Evolutionary conservation across 495 filamentous ascomycete genomes (phyloP).

Genomic region (Xanthoparmelia taractica): DNA sequence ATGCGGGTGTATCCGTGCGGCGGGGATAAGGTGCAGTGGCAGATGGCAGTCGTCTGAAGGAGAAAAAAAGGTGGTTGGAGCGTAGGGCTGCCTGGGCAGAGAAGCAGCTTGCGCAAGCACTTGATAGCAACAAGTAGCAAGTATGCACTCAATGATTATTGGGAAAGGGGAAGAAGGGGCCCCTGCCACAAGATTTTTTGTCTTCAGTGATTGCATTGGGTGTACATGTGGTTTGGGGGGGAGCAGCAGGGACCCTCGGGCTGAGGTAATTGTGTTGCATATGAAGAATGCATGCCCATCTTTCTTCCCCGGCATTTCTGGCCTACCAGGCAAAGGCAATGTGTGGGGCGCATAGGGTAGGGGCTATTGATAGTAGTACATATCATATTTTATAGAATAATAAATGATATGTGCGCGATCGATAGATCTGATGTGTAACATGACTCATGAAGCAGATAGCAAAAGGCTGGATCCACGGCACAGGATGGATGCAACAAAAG

Average conservation of each 20-base stretch:
- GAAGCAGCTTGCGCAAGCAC: not conserved
- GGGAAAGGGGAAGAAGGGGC: not conserved
- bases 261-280: not conserved
- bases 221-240: too few species aligned
- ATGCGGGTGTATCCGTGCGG: slow-evolving; percentile 4
- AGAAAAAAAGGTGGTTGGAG: not conserved
- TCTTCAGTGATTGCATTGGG: too few species aligned
- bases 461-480: too few species aligned
- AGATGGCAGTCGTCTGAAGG: not conserved
- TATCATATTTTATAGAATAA: too few species aligned
- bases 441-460: too few species aligned
- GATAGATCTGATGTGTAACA: not conserved
- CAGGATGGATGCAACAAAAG: too few species aligned
- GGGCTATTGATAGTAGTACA: too few species aligned
- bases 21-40: slow-evolving; percentile 6
- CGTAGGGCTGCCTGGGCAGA: not conserved
- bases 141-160: not conserved
- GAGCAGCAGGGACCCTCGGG: too few species aligned
- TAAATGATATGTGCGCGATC: too few species aligned
- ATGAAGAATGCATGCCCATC: not conserved
- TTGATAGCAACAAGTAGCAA: not conserved
- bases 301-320: not conserved
- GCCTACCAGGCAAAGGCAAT: not conserved
- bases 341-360: not conserved
- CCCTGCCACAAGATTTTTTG: too few species aligned